These are phyloP conservation scores for Botrytis deweyae DNA, from an alignment of 2,329 filamentous ascomycete species.

Conservation along the genomic window DNA sequence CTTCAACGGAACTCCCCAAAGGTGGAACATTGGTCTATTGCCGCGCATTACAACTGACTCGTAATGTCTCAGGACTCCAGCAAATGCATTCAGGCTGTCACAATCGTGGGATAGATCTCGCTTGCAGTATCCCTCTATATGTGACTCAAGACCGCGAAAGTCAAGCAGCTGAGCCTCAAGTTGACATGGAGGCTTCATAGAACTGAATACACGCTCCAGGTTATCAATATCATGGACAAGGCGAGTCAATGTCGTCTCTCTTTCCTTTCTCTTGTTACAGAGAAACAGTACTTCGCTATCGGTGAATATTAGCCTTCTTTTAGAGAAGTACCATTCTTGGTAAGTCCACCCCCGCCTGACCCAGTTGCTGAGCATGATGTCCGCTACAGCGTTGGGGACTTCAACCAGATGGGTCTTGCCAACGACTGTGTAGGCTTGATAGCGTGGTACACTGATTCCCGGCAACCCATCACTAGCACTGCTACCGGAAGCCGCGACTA, in stretches of 20 bases:
- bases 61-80: neutral
- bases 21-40: neutral
- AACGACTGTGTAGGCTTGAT: neutral
- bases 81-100: neutral
- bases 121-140: neutral
- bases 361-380: neutral
- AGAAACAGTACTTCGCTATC: neutral
- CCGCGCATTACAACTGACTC: neutral
- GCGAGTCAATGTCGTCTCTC: too few species aligned
- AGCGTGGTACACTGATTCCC: neutral
- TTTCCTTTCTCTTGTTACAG: neutral
- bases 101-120: neutral
- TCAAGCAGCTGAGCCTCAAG: fast-evolving
- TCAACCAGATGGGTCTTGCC: neutral
- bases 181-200: neutral
- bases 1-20: neutral
- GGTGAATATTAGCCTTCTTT: fast-evolving
- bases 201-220: too few species aligned
- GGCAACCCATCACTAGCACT: neutral
- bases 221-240: too few species aligned
- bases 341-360: neutral
- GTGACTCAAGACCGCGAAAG: fast-evolving
- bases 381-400: fast-evolving
- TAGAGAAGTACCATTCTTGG: neutral
- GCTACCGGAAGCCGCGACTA: neutral